These are phyloP conservation scores for Astragalus membranaceus DNA, from an alignment of 306 rosid genomes.

Conservation along the genomic window DNA sequence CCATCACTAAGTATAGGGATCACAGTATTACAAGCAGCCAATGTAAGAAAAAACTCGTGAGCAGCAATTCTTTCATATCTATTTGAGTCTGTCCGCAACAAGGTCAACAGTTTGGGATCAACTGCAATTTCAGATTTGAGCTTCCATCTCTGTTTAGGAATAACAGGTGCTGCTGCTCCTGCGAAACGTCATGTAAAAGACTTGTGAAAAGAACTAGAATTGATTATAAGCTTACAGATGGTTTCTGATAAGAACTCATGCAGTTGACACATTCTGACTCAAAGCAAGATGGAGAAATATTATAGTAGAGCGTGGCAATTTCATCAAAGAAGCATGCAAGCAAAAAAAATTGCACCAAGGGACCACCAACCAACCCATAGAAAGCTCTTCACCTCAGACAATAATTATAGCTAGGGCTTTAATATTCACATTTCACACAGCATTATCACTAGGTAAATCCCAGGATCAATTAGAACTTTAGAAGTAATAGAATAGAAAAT, in stretches of 20 bases:
- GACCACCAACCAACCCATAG: background rate
- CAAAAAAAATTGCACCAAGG: background rate
- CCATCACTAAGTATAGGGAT: conserved; percentile 55
- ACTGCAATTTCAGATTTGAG: conserved; percentile 61
- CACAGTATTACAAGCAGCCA: conserved; percentile 97
- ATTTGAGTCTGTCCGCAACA: conserved; percentile 44
- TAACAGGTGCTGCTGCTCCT: conserved; percentile 30
- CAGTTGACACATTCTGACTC: background rate
- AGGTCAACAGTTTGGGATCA: conserved; percentile 52
- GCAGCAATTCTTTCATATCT: conserved; percentile 61
- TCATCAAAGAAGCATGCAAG: background rate
- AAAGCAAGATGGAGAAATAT: background rate
- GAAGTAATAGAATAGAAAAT: conserved; percentile 7
- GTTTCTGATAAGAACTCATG: background rate
- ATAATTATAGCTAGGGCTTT: background rate
- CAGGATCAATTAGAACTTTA: background rate
- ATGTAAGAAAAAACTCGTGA: conserved; percentile 85
- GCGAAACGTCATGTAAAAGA: conserved; percentile 16
- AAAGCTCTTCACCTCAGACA: background rate
- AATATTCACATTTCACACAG: background rate
- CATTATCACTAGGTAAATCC: background rate
- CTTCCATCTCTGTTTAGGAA: conserved; percentile 56
- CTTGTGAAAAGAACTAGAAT: conserved; percentile 13
- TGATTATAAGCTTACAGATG: conserved; percentile 12
- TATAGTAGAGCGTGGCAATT: background rate